phyloP scores from a whole-genome alignment of 768 basidiomycete genomes.

The Sarcomyxa edulis region DNA sequence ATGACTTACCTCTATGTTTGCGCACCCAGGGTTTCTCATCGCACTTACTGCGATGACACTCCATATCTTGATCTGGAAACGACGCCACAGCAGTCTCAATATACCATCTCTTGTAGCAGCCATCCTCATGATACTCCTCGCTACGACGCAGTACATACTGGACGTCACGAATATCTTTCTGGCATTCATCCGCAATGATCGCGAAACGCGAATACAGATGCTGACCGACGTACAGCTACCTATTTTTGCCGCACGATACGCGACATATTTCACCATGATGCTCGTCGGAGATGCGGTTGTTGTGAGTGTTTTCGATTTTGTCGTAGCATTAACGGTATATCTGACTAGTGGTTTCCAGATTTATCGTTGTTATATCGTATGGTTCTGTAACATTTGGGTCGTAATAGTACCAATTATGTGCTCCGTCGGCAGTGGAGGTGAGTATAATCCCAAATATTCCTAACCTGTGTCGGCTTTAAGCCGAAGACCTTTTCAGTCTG shows the following conservation, averaged over 20 bases:
- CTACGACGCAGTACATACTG: not conserved
- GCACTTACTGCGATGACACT: too few relatives aligned
- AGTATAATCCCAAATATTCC: too few relatives aligned
- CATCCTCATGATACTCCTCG: not conserved
- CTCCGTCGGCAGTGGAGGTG: too few relatives aligned
- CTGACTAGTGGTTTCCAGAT: too few relatives aligned
- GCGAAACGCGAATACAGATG: not conserved
- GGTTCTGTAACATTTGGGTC: too few relatives aligned
- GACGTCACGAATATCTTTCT: not conserved
- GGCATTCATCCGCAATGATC: not conserved
- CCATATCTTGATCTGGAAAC: too few relatives aligned
- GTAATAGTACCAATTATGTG: too few relatives aligned
- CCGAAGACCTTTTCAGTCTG: too few relatives aligned
- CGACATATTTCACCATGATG: conserved; percentile 9
- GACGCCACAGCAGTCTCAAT: not conserved
- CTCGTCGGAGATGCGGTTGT: conserved; percentile 4
- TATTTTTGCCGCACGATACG: conserved; percentile 4
- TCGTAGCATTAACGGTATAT: not conserved
- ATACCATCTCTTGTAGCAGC: not conserved
- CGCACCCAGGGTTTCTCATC: too few relatives aligned
- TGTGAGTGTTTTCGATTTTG: not conserved
- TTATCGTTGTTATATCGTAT: too few relatives aligned
- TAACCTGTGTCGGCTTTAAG: too few relatives aligned
- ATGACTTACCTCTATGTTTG: too few relatives aligned
- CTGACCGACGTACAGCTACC: not conserved